phyloP scores from a whole-genome alignment of 2,329 filamentous ascomycete species.

The Conoideocrella luteorostrata region DNA sequence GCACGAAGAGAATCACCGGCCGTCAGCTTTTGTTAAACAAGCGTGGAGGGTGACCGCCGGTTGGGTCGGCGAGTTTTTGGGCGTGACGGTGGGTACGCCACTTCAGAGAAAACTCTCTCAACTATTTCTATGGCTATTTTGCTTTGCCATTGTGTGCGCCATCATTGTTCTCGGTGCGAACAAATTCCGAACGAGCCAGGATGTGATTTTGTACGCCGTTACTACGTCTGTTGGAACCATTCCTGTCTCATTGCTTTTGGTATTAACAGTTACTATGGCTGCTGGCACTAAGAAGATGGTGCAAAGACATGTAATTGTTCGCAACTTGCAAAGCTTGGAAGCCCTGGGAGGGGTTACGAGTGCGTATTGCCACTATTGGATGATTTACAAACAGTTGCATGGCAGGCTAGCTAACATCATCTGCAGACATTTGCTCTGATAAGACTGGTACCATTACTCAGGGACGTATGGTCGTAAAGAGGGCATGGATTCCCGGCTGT shows the following conservation, averaged over 20 bases:
- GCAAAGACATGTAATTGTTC: constrained; percentile 40
- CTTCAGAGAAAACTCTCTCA: constrained; percentile 62
- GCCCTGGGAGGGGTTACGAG: constrained; percentile 43
- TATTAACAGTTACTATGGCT: constrained; percentile 50
- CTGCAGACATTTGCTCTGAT: constrained; percentile 23
- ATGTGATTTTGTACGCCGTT: constrained; percentile 32
- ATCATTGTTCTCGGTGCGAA: constrained; percentile 33
- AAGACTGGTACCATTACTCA: constrained; percentile 29
- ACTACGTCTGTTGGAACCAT: constrained; percentile 38
- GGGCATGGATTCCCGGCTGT: constrained; percentile 23
- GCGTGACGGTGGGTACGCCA: constrained; percentile 52
- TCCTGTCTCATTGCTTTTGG: constrained; percentile 36
- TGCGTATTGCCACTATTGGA: constrained; percentile 19
- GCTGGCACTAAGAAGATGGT: constrained; percentile 42
- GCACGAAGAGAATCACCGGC: constrained; percentile 3
- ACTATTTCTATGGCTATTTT: constrained; percentile 59
- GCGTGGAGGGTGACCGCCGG: constrained; percentile 8
- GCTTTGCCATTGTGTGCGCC: constrained; percentile 39
- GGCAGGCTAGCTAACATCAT: neutral
- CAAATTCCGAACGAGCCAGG: constrained; percentile 25
- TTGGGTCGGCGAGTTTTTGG: constrained; percentile 34
- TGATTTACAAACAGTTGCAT: neutral
- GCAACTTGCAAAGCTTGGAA: constrained; percentile 40
- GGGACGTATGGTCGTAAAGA: constrained; percentile 22
- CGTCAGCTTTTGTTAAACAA: neutral